These are phyloP conservation scores for Linnemannia zychae DNA, from an alignment of 192 early-diverging fungal genomes.

Conservation along the genomic window DNA sequence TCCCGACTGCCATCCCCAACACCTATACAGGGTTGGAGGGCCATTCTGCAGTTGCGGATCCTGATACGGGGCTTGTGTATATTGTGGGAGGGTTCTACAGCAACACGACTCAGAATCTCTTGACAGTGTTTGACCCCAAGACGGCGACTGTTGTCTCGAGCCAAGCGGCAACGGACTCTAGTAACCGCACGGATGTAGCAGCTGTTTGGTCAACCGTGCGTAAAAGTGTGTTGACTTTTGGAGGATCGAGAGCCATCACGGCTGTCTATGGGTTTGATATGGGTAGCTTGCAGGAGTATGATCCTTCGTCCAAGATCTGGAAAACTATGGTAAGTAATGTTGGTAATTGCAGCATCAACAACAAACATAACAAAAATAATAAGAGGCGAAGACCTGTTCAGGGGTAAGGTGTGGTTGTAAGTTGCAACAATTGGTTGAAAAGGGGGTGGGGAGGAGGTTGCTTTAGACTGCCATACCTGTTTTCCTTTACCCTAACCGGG, in stretches of 20 bases:
- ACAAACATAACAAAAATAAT: background rate
- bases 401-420: too few species aligned
- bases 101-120: slow-evolving; percentile 11
- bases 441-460: background rate
- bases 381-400: too few species aligned
- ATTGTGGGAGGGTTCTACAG: slow-evolving; percentile 32
- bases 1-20: background rate
- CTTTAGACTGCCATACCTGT: too few species aligned
- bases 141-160: background rate
- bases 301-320: slow-evolving; percentile 14
- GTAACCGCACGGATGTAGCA: slow-evolving; percentile 18
- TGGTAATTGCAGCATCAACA: background rate
- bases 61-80: slow-evolving; percentile 29
- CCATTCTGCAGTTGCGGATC: slow-evolving; percentile 17
- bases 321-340: slow-evolving; percentile 17
- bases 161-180: background rate
- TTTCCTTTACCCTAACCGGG: too few species aligned
- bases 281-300: slow-evolving; percentile 17
- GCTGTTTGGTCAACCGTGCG: slow-evolving; percentile 34
- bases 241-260: slow-evolving; percentile 25
- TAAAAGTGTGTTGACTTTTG: slow-evolving; percentile 35
- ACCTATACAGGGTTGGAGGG: slow-evolving; percentile 31
- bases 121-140: slow-evolving; percentile 30
- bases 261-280: slow-evolving; percentile 11
- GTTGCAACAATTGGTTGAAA: too few species aligned